These are phyloP conservation scores for Jasminum sambac DNA, from an alignment of 257 asterid genomes.

Conservation along the genomic window DNA sequence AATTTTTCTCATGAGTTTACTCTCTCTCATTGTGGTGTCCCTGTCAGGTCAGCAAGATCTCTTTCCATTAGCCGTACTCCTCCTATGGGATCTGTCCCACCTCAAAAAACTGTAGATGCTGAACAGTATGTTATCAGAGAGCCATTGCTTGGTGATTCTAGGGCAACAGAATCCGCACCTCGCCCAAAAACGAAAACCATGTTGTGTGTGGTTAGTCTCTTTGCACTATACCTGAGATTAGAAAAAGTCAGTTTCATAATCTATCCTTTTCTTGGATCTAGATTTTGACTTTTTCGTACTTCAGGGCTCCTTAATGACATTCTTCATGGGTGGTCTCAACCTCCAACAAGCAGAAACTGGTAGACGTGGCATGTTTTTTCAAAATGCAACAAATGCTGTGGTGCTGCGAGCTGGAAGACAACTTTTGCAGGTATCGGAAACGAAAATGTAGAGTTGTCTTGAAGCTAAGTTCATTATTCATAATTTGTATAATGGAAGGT, in stretches of 20 bases:
- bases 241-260: not conserved
- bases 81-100: constrained; percentile 37
- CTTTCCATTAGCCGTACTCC: constrained; percentile 60
- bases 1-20: too few relatives aligned
- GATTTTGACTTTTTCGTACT: constrained; percentile 25
- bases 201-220: constrained; percentile 62
- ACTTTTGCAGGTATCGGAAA: constrained; percentile 40
- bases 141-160: constrained; percentile 53
- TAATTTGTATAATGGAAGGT: not conserved
- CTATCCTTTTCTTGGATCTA: constrained; percentile 14
- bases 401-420: constrained; percentile 46
- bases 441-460: not conserved
- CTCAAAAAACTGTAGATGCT: constrained; percentile 39
- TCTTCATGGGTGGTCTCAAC: constrained; percentile 41
- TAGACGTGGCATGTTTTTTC: constrained; percentile 19
- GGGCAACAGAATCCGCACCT: constrained; percentile 37
- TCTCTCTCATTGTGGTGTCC: constrained; percentile 12
- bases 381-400: constrained; percentile 33
- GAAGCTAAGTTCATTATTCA: not conserved
- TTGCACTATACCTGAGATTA: not conserved
- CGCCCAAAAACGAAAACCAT: constrained; percentile 49
- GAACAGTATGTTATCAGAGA: constrained; percentile 33
- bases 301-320: constrained; percentile 54
- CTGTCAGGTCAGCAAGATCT: constrained; percentile 78
- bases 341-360: constrained; percentile 28